Evolutionary conservation across 1,284 basidiomycete genomes (phyloP).

Genomic region (Heimioporus punctisporus): DNA sequence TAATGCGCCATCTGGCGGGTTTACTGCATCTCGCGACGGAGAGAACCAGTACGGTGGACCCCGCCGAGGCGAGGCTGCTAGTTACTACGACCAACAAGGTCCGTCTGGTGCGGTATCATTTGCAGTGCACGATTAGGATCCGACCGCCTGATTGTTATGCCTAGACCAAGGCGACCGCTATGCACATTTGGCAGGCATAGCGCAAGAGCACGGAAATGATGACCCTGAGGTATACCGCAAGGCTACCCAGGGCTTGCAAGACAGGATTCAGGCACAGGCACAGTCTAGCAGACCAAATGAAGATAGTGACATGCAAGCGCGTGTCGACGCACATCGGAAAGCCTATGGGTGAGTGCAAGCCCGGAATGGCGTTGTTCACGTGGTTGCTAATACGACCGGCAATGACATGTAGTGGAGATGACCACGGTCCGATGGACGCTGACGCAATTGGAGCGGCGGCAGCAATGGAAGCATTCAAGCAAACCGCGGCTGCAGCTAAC

Average conservation of each 20-base stretch:
- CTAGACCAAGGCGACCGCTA: constrained; percentile 25
- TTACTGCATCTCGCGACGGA: constrained; percentile 9
- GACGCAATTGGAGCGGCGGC: constrained; percentile 31
- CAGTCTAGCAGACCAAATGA: constrained; percentile 5
- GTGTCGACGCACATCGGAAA: constrained; percentile 29
- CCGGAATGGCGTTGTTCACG: too few relatives aligned
- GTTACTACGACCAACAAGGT: constrained; percentile 21
- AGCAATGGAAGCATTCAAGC: constrained; percentile 33
- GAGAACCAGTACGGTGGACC: constrained; percentile 10
- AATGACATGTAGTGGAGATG: constrained; percentile 18
- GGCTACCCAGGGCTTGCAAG: constrained; percentile 25
- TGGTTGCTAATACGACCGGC: neutral
- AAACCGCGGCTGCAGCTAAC: constrained; percentile 15
- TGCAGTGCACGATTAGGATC: neutral
- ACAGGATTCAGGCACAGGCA: constrained; percentile 17
- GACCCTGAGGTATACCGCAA: constrained; percentile 22
- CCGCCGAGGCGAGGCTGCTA: constrained; percentile 22
- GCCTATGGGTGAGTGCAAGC: constrained; percentile 32
- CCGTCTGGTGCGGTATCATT: constrained; percentile 6
- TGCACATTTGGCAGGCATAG: constrained; percentile 16
- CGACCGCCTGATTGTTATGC: constrained; percentile 9
- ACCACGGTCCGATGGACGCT: constrained; percentile 30
- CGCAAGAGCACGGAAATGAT: constrained; percentile 13
- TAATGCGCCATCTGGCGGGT: constrained; percentile 25
- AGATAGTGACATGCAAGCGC: constrained; percentile 10